phyloP scores from a whole-genome alignment of 129 eudicot genomes.

The Chrysanthemum makinoi region DNA sequence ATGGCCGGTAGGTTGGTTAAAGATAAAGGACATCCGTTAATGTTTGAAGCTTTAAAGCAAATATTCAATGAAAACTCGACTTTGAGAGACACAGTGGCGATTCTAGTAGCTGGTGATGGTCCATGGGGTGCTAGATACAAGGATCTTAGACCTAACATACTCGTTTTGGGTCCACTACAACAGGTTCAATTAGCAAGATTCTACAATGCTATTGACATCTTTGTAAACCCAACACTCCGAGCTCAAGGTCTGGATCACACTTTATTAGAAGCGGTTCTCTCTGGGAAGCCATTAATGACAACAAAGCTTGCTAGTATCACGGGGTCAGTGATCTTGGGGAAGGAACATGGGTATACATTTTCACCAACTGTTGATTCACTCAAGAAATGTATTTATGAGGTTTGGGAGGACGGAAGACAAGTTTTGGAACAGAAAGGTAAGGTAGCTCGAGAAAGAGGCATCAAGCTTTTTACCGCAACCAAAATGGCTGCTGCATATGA shows the following conservation, averaged over 20 bases:
- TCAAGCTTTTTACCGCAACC: conserved; percentile 65
- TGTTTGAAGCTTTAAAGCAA: conserved; percentile 72
- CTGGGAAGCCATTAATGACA: conserved; percentile 70
- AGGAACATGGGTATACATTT: conserved; percentile 66
- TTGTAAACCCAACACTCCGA: conserved; percentile 71
- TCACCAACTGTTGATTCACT: conserved; percentile 54
- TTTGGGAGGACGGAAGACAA: conserved; percentile 64
- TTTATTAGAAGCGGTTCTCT: conserved; percentile 61
- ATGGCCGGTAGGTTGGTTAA: conserved; percentile 75
- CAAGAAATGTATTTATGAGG: conserved; percentile 52
- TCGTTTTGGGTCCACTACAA: conserved; percentile 66
- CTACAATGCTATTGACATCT: conserved; percentile 64
- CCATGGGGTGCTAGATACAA: conserved; percentile 77
- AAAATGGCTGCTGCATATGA: conserved; percentile 84
- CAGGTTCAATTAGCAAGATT: conserved; percentile 51
- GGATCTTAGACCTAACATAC: conserved; percentile 52
- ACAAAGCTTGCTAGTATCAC: conserved; percentile 76
- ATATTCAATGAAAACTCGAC: conserved; percentile 52
- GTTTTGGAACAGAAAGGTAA: conserved; percentile 53
- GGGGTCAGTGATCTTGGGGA: conserved; percentile 53
- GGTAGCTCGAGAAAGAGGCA: conserved; percentile 59
- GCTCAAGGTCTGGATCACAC: conserved; percentile 91
- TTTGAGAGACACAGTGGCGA: conserved; percentile 40
- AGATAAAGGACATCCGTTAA: conserved; percentile 79
- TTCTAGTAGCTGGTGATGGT: conserved; percentile 76